These are phyloP conservation scores for Aaosphaeria pasadenensis DNA, from an alignment of 2,329 filamentous ascomycete genomes.

Conservation along the genomic window DNA sequence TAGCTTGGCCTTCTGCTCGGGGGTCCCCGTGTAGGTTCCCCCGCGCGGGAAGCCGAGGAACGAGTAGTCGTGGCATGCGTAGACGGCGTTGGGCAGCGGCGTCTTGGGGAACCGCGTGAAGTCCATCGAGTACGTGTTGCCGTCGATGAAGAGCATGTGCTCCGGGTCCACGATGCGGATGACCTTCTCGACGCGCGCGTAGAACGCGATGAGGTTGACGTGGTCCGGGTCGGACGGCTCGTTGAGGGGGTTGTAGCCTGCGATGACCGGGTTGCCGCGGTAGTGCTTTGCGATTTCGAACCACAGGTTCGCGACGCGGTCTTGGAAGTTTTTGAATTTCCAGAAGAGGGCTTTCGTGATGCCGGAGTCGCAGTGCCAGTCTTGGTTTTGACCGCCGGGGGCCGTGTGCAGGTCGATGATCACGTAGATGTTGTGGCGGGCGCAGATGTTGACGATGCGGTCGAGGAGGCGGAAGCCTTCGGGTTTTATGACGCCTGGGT, in stretches of 20 bases:
- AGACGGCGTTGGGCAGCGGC: slow-evolving; percentile 44
- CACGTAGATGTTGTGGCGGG: slow-evolving; percentile 11
- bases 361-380: slow-evolving; percentile 12
- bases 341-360: slow-evolving; percentile 12
- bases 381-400: slow-evolving; percentile 15
- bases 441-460: slow-evolving; percentile 7
- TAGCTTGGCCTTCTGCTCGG: slow-evolving; percentile 40
- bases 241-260: slow-evolving; percentile 14
- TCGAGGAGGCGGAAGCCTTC: slow-evolving; percentile 9
- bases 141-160: slow-evolving; percentile 50
- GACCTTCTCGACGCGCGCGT: slow-evolving; percentile 12
- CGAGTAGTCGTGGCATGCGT: slow-evolving; percentile 45
- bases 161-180: slow-evolving; percentile 25
- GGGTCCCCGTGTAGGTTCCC: slow-evolving; percentile 40
- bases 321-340: slow-evolving; percentile 11
- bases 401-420: slow-evolving; percentile 12
- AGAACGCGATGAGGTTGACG: slow-evolving; percentile 7
- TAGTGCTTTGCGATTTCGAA: slow-evolving; percentile 3
- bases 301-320: slow-evolving; percentile 10
- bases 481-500: slow-evolving; percentile 5
- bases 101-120: slow-evolving; percentile 42
- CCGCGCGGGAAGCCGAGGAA: slow-evolving; percentile 45
- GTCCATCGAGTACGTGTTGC: slow-evolving; percentile 55
- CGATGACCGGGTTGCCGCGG: slow-evolving; percentile 5
- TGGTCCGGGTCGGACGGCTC: slow-evolving; percentile 14